Base-by-base conservation (phyloP, 371 early-diverging fungal genomes). In the Phascolomyces articulosus region DNA sequence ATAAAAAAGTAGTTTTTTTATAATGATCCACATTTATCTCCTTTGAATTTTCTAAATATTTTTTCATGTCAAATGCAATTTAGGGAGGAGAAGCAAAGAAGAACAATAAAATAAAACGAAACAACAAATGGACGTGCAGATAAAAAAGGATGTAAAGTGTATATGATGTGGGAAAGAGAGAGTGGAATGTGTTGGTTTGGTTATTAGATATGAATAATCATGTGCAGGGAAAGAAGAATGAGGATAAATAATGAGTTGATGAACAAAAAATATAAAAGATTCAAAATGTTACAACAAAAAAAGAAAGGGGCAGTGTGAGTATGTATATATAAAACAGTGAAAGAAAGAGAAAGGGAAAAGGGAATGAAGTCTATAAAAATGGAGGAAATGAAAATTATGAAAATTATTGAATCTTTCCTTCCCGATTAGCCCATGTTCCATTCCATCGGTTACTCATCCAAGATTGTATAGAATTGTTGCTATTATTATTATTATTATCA, bases 401-500 rank as follows among this genome's bases (percentile, higher is more conserved):
- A n/a, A 20, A n/a, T 24, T 23, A 51, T 24, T 51, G 51, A 24
- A 18, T 51, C 3, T 51, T 51, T 10, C 51, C 51, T 20, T n/a
- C 51, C 11, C 51, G 51, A 9, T 21, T 3, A 18, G 51, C 51
- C 51, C 21, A 24, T 23, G 51, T 24, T 51, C 51, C 51, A 24
- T 51, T 51, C 51, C 51, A 51, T 23, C 51, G 51, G 23, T n/a
- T 51, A n/a, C 51, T 51, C 23, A 51, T 51, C 51, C 51, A 51
- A 13, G 51, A 51, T 24, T 51, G 51, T 51, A 51, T 51, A n/a
- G 51, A 51, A 34, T 34, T 34, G 11, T 11, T 34, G 51, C 23
- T 24, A 9, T 21, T 51, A 6, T 10, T 51, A n/a, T 23, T n/a
- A 24, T 40, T 40, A 29, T 15, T 57, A 40, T 40, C 57, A 16